These are phyloP conservation scores for Salinomyces thailandicus DNA, from an alignment of 2,329 filamentous ascomycete species.

Conservation along the genomic window DNA sequence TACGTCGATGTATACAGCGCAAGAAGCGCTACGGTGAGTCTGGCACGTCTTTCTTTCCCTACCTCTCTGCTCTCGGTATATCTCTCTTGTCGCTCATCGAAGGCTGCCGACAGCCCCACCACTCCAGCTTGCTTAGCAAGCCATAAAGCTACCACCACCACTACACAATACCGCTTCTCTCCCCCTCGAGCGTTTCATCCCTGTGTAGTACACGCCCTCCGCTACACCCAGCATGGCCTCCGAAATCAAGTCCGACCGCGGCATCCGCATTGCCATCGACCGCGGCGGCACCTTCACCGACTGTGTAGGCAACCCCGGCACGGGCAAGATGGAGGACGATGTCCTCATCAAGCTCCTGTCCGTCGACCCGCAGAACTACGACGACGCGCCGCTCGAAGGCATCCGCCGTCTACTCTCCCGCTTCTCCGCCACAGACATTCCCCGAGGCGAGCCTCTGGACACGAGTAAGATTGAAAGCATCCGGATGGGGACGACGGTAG, in stretches of 20 bases:
- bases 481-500: constrained; percentile 91
- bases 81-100: too few species aligned
- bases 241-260: constrained; percentile 27
- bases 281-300: constrained; percentile 89
- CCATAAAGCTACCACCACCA: not conserved
- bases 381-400: constrained; percentile 81
- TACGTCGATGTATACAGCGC: too few species aligned
- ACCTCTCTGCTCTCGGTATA: too few species aligned
- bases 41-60: too few species aligned
- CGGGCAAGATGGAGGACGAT: constrained; percentile 58
- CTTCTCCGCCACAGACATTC: constrained; percentile 65
- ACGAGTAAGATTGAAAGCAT: constrained; percentile 80
- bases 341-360: constrained; percentile 81
- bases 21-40: too few species aligned
- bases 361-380: constrained; percentile 81
- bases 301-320: constrained; percentile 71
- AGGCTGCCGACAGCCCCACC: too few species aligned
- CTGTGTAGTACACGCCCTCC: not conserved
- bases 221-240: constrained; percentile 1
- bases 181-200: not conserved
- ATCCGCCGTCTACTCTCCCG: constrained; percentile 76
- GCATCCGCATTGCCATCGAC: constrained; percentile 64
- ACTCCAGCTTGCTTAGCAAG: not conserved
- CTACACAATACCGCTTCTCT: not conserved
- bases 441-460: constrained; percentile 68